Conservation (phyloP, 2,329 filamentous ascomycete genomes). For the Exophiala lecanii-corni region DNA sequence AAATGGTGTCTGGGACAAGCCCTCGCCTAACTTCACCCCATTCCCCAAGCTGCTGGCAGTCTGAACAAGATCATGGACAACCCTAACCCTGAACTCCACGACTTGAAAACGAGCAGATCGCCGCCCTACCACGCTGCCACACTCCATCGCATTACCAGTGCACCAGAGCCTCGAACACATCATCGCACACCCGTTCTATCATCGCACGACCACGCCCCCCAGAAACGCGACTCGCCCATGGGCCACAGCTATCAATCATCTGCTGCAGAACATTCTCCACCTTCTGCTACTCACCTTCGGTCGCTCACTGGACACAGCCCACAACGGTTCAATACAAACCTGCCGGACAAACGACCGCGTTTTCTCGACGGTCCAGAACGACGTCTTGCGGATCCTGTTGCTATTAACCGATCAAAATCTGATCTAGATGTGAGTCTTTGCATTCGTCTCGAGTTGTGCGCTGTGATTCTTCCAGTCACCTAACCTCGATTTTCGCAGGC, state of each 20-base stretch:
- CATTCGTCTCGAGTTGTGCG: no score
- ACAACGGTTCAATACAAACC: constrained; percentile 7
- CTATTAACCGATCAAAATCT: neutral
- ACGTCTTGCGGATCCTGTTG: neutral
- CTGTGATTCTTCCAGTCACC: no score
- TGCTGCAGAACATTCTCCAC: constrained; percentile 6
- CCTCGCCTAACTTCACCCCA: no score
- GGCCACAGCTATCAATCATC: constrained; percentile 6
- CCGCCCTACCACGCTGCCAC: constrained; percentile 11
- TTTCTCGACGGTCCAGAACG: constrained; percentile 12
- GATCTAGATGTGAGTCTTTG: neutral
- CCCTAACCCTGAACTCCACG: constrained; percentile 10
- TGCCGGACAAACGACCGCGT: constrained; percentile 18
- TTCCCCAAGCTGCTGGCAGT: constrained; percentile 14
- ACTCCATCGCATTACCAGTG: constrained; percentile 21
- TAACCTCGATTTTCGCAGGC: no score
- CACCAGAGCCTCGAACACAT: constrained; percentile 13
- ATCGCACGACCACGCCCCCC: constrained; percentile 9
- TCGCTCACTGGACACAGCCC: constrained; percentile 4
- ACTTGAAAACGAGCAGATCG: constrained; percentile 11
- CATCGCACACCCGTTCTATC: constrained; percentile 5
- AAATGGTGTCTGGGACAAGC: constrained; percentile 18
- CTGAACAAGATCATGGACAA: constrained; percentile 17
- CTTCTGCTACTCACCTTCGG: constrained; percentile 9
- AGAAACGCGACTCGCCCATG: constrained; percentile 18